A percentile compares a stretch with the other conserved stretches of the same genome.
Conservation (phyloP, 768 basidiomycete species). For the Russula virescens region DNA sequence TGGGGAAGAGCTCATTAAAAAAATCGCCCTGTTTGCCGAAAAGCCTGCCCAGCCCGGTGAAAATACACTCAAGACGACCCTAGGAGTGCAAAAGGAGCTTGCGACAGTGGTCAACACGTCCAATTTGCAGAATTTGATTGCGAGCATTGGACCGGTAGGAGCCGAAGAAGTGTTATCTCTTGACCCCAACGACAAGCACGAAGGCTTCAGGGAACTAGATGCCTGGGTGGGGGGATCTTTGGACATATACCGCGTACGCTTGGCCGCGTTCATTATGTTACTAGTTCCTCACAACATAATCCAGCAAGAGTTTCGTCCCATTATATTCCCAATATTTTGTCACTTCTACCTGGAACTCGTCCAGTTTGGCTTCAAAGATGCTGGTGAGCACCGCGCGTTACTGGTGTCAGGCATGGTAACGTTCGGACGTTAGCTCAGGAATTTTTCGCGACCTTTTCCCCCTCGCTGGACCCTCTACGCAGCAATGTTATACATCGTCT, state of each 20-base stretch:
- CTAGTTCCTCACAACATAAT: slow-evolving; percentile 10
- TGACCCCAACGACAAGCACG: slow-evolving; percentile 81
- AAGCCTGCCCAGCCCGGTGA: slow-evolving; percentile 62
- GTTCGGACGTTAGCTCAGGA: slow-evolving; percentile 47
- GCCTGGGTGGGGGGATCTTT: slow-evolving; percentile 86
- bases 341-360: slow-evolving; percentile 96
- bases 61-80: slow-evolving; percentile 62
- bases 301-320: slow-evolving; percentile 89
- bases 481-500: slow-evolving; percentile 68
- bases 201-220: slow-evolving; percentile 80
- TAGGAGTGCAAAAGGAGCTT: slow-evolving; percentile 61
- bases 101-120: slow-evolving; percentile 62
- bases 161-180: slow-evolving; percentile 76
- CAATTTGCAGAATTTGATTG: slow-evolving; percentile 69
- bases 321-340: slow-evolving; percentile 93
- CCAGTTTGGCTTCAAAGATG: slow-evolving; percentile 82
- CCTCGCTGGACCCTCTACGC: slow-evolving; percentile 61
- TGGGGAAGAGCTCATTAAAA: slow-evolving; percentile 50
- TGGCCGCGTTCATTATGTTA: neutral
- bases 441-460: slow-evolving; percentile 69
- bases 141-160: slow-evolving; percentile 71
- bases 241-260: slow-evolving; percentile 81
- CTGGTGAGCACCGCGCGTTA: slow-evolving; percentile 50
- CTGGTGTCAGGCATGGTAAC: slow-evolving; percentile 21
- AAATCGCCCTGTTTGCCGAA: slow-evolving; percentile 60